phyloP scores from a whole-genome alignment of 2,329 filamentous ascomycete genomes.

The Xylaria sp. region DNA sequence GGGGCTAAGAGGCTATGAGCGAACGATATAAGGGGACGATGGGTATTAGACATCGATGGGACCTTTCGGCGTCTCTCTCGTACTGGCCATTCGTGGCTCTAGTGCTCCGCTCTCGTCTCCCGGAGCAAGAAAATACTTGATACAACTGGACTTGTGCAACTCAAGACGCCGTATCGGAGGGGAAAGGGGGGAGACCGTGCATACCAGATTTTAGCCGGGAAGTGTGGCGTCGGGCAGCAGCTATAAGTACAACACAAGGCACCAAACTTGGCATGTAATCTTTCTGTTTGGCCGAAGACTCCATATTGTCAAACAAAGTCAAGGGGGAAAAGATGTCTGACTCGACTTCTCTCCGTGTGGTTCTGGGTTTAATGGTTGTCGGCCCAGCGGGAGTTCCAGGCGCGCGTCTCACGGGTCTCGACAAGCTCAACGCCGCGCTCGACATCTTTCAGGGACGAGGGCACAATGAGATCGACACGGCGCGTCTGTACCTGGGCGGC shows the following conservation, averaged over 20 bases:
- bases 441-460: slow-evolving; percentile 79
- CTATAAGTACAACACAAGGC: background rate
- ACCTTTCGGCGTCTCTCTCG: too few species aligned
- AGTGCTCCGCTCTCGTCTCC: too few species aligned
- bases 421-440: slow-evolving; percentile 76
- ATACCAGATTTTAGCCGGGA: slow-evolving; percentile 1
- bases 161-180: too few species aligned
- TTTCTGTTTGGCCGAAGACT: background rate
- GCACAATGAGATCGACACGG: slow-evolving; percentile 86
- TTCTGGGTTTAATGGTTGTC: slow-evolving; percentile 87
- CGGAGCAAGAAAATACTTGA: too few species aligned
- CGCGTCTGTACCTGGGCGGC: slow-evolving; percentile 77
- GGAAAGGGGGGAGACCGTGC: background rate
- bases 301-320: background rate
- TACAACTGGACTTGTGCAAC: too few species aligned
- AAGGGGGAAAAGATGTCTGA: slow-evolving; percentile 26
- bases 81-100: too few species aligned
- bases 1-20: too few species aligned
- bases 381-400: slow-evolving; percentile 73
- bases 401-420: slow-evolving; percentile 73
- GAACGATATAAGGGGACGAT: too few species aligned
- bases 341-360: slow-evolving; percentile 69
- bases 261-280: background rate
- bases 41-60: too few species aligned
- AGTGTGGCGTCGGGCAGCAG: background rate